These are phyloP conservation scores for Boletus fagicola DNA, from an alignment of 768 basidiomycete species.

Conservation along the genomic window DNA sequence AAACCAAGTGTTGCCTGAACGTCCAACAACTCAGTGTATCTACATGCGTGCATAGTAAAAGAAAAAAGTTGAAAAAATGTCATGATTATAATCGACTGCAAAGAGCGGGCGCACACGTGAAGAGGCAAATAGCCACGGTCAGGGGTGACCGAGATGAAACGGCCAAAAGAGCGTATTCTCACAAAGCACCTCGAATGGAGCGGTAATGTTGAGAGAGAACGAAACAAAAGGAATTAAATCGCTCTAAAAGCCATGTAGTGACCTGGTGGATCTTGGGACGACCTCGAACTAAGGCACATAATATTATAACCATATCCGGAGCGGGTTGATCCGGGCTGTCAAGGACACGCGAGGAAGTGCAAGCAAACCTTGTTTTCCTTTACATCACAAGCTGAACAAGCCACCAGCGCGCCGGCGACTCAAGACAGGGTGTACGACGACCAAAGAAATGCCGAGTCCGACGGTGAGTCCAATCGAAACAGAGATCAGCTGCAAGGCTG, in stretches of 20 bases:
- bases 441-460: conserved; percentile 69
- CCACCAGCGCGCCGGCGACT: conserved; percentile 57
- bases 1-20: too few species aligned
- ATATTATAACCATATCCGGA: not conserved
- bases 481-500: conserved; percentile 71
- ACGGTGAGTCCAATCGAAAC: conserved; percentile 81
- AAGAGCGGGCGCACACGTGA: too few species aligned
- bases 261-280: not conserved
- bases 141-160: too few species aligned
- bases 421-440: conserved; percentile 62
- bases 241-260: not conserved
- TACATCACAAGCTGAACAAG: conserved; percentile 54
- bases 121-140: too few species aligned
- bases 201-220: not conserved
- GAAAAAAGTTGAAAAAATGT: too few species aligned
- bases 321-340: not conserved
- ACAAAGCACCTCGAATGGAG: not conserved
- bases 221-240: conserved; percentile 13
- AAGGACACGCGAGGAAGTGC: not conserved
- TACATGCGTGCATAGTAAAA: too few species aligned
- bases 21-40: too few species aligned
- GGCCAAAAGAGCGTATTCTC: too few species aligned
- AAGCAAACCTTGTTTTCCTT: not conserved
- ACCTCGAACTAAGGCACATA: not conserved
- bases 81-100: too few species aligned